Conservation (phyloP, 306 rosid species). For the Quercus cerris region DNA sequence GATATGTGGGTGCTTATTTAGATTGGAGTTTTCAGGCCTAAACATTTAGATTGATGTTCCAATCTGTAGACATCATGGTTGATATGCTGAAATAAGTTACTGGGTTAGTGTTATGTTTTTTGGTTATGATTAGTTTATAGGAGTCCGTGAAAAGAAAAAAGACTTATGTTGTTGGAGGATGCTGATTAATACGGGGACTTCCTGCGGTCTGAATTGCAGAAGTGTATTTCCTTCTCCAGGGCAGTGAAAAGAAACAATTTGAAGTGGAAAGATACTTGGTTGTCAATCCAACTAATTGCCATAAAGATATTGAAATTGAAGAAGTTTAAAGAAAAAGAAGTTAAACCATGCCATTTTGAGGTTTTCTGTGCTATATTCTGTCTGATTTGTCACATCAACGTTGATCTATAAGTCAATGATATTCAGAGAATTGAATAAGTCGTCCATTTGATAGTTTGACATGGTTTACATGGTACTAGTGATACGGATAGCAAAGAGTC, state of each 20-base stretch:
- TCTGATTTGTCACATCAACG: not conserved
- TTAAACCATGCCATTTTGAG: not conserved
- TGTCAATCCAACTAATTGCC: not conserved
- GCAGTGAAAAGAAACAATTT: not conserved
- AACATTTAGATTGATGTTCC: not conserved
- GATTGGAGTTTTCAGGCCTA: not conserved
- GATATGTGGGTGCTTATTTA: not conserved
- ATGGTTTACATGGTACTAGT: not conserved
- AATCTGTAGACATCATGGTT: not conserved
- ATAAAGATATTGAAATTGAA: not conserved
- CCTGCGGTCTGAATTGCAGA: not conserved
- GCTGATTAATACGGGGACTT: not conserved
- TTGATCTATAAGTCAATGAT: not conserved
- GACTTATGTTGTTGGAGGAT: not conserved
- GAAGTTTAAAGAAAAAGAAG: not conserved
- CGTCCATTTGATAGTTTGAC: not conserved
- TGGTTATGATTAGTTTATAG: not conserved
- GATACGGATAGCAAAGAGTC: too few relatives aligned
- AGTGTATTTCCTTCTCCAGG: not conserved
- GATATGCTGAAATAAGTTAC: not conserved
- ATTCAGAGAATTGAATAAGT: not conserved
- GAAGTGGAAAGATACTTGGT: not conserved
- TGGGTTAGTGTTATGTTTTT: not conserved
- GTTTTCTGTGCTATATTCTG: not conserved
- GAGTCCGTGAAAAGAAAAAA: not conserved